These are phyloP conservation scores for Silene conica DNA, from an alignment of 148 eudicot species.

Conservation along the genomic window DNA sequence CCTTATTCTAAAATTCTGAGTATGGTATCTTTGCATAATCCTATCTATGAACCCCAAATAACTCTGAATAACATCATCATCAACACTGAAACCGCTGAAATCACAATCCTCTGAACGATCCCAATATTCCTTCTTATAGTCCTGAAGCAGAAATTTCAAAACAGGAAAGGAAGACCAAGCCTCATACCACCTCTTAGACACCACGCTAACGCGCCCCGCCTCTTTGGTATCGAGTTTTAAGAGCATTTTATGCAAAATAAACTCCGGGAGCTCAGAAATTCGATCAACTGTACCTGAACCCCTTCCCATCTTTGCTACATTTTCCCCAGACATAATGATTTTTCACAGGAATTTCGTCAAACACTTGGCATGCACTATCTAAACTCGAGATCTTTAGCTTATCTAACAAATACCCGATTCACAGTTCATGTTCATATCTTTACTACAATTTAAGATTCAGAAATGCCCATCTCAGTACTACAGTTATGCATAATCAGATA, in stretches of 20 bases:
- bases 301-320: neutral
- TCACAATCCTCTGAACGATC: neutral
- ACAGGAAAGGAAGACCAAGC: constrained; percentile 1
- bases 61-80: neutral
- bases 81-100: no score
- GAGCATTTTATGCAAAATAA: neutral
- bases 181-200: neutral
- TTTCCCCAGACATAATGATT: neutral
- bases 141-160: neutral
- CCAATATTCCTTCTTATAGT: neutral
- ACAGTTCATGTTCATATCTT: neutral
- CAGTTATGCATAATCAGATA: no score
- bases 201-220: neutral
- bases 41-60: neutral
- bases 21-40: constrained; percentile 1
- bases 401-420: neutral
- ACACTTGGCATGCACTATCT: neutral
- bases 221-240: neutral
- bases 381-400: neutral
- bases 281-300: constrained; percentile 19
- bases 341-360: neutral
- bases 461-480: neutral
- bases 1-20: neutral
- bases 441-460: neutral
- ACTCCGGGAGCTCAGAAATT: neutral